Evolutionary conservation across 108 stramenopile genomes (phyloP).

Genomic region (Hondaea fermentalgiana): DNA sequence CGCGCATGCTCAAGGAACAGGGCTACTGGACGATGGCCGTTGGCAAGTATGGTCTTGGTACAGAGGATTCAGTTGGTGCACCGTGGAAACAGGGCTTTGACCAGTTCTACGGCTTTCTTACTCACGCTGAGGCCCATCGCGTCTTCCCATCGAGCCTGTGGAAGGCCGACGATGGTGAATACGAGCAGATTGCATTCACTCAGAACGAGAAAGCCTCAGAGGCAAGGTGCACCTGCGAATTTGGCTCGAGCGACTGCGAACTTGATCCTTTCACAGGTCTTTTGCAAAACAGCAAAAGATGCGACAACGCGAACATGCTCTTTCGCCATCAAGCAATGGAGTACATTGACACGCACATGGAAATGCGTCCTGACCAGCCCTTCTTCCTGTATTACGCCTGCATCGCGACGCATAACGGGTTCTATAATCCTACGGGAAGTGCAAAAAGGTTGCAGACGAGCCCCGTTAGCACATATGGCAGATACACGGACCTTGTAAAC

Average conservation of each 20-base stretch:
- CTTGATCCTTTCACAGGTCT: not conserved
- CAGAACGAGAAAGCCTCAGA: not conserved
- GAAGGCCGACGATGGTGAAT: not conserved
- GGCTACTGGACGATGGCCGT: not conserved
- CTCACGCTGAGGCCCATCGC: not conserved
- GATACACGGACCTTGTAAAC: not conserved
- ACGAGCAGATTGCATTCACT: not conserved
- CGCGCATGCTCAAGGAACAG: not conserved
- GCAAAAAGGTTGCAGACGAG: not conserved
- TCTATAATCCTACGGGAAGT: not conserved
- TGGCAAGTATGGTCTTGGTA: not conserved
- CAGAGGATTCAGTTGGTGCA: not conserved
- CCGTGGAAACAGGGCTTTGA: slow-evolving; percentile 6
- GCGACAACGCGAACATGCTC: not conserved
- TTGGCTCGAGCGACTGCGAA: not conserved
- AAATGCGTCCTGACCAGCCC: not conserved
- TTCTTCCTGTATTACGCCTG: not conserved
- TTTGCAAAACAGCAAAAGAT: not conserved
- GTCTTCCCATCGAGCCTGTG: not conserved
- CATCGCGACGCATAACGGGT: not conserved
- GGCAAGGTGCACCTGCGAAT: not conserved
- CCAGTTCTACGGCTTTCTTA: not conserved
- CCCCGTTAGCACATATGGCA: slow-evolving; percentile 1
- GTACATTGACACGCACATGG: not conserved
- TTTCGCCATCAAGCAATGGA: not conserved